A percentile compares a stretch with the other conserved stretches of the same genome.
Conservation (phyloP, 176 grass and related monocot genomes). For the Rhynchospora pubera region DNA sequence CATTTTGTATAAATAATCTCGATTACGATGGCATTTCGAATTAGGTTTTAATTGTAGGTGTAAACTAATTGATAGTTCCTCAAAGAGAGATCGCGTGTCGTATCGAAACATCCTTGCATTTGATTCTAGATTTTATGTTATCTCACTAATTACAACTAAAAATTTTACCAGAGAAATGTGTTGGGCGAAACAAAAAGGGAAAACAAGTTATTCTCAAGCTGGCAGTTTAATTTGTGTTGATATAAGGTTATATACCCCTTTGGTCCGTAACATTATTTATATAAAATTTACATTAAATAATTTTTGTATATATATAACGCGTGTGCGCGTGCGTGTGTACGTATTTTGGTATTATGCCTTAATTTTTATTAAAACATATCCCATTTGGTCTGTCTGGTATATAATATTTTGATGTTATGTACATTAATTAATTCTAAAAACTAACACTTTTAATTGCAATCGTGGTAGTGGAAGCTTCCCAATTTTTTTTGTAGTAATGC, state of each 20-base stretch:
- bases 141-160: not conserved
- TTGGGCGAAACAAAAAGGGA: not conserved
- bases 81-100: not conserved
- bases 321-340: too few relatives aligned
- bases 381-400: not conserved
- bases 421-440: not conserved
- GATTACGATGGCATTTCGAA: not conserved
- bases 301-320: too few relatives aligned
- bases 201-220: not conserved
- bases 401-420: not conserved
- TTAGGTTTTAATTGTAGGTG: constrained; percentile 1
- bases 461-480: not conserved
- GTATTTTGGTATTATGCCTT: too few relatives aligned
- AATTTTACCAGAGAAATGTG: not conserved
- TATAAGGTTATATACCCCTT: not conserved
- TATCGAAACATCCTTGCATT: not conserved
- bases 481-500: not conserved
- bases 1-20: not conserved
- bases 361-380: too few relatives aligned
- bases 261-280: too few relatives aligned
- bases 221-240: not conserved
- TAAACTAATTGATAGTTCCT: constrained; percentile 1
- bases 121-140: not conserved
- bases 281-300: too few relatives aligned
- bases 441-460: not conserved